Conservation (phyloP, 2,329 filamentous ascomycete species). For the Alternaria alternata region DNA sequence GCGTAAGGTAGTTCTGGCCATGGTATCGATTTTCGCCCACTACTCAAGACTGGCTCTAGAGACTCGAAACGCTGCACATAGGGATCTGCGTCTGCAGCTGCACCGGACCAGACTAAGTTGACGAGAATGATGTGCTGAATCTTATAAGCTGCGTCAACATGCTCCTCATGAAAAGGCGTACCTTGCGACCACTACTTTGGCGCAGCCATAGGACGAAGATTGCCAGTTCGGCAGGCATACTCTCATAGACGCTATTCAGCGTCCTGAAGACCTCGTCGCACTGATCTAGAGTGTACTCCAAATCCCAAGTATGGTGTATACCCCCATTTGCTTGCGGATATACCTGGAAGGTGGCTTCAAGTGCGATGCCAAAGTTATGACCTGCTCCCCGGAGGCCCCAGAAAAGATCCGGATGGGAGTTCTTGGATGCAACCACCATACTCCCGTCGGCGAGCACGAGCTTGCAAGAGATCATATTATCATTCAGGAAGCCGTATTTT, state of each 20-base stretch:
- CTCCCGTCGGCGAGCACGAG: constrained; percentile 8
- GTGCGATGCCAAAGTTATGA: constrained; percentile 11
- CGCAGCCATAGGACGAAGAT: constrained; percentile 13
- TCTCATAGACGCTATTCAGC: constrained; percentile 7
- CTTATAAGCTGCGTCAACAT: not conserved
- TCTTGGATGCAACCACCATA: not conserved
- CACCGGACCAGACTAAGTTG: constrained; percentile 11
- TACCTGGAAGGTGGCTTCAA: constrained; percentile 9
- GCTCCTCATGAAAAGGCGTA: not conserved
- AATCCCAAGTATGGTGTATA: constrained; percentile 12
- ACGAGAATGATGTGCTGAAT: constrained; percentile 7
- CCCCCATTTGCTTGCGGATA: constrained; percentile 9
- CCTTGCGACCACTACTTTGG: constrained; percentile 9
- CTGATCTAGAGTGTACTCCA: constrained; percentile 9
- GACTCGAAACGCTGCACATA: constrained; percentile 11
- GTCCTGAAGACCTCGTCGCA: constrained; percentile 10
- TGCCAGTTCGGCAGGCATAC: constrained; percentile 9
- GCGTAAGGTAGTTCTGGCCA: constrained; percentile 14
- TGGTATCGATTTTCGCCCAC: constrained; percentile 5
- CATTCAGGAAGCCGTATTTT: constrained; percentile 13
- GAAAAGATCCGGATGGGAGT: constrained; percentile 1
- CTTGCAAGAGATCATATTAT: constrained; percentile 13
- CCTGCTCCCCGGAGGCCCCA: constrained; percentile 10
- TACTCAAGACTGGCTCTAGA: constrained; percentile 3
- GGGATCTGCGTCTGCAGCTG: not conserved